Conservation (phyloP, 1,284 basidiomycete genomes). For the Fomitopsis schrenkii region DNA sequence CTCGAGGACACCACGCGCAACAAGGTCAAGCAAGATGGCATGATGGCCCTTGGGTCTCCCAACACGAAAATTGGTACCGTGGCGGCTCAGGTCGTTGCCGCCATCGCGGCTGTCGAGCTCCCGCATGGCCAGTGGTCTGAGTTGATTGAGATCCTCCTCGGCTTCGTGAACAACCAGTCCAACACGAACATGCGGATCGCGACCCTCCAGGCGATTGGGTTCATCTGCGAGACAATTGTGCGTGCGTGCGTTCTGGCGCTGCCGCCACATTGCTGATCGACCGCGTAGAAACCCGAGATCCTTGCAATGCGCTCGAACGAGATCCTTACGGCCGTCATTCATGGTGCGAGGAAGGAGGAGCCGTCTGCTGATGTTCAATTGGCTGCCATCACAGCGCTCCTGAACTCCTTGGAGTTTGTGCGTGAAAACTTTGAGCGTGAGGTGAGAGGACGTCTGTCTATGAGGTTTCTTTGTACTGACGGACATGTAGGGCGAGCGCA, state of each 20-base stretch:
- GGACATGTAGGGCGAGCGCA: constrained; percentile 81
- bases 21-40: constrained; percentile 87
- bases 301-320: constrained; percentile 90
- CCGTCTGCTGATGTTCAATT: constrained; percentile 90
- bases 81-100: constrained; percentile 91
- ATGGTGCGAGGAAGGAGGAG: constrained; percentile 97
- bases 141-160: constrained; percentile 84
- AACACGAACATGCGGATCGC: constrained; percentile 84
- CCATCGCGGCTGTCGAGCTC: constrained; percentile 92
- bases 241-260: constrained; percentile 32
- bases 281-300: constrained; percentile 81
- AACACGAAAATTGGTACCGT: constrained; percentile 77
- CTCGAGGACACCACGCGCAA: constrained; percentile 66
- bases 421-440: constrained; percentile 97
- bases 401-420: constrained; percentile 97
- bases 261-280: constrained; percentile 6
- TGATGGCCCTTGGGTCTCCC: constrained; percentile 79
- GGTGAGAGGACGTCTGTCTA: constrained; percentile 40
- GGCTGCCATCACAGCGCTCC: constrained; percentile 92
- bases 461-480: constrained; percentile 6
- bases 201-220: constrained; percentile 93
- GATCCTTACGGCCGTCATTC: constrained; percentile 97
- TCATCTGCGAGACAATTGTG: constrained; percentile 95
- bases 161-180: constrained; percentile 78
- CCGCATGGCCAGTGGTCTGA: constrained; percentile 88